Base-by-base conservation (phyloP, 1,284 basidiomycete genomes). In the Tylopilus sp. region DNA sequence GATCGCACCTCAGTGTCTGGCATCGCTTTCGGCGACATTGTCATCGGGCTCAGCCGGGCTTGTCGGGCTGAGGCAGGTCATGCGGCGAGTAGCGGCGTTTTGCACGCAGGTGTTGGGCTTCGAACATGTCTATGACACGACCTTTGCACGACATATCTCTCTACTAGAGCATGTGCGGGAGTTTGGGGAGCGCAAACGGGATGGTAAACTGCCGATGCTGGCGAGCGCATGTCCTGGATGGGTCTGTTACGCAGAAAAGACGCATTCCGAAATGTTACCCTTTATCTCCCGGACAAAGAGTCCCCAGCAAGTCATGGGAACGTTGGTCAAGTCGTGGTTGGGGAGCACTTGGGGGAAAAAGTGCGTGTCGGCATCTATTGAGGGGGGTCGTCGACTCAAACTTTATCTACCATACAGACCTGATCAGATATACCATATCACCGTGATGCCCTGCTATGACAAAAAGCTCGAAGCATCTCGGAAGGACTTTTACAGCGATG, bases 361-460 rank as follows among this genome's bases (percentile, higher is more conserved):
- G 90, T 92, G 68, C 65, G 89, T 75, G 43, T 32, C 57, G 45
- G 50, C 15, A 44, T 41, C 20, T n/a, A 43, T 36, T 46, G 24
- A 46, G 10, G 39, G 37, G 41, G 48, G 17, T 39, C 25, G 45
- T 50, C 39, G 56, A 43, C 57, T 68, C 25, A 69, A 51, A 13
- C 52, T 20, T 31, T 28, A 19, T 50, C 50, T 39, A 6, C 6
- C 15, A 13, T 28, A 20, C 63, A 94, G 89, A 29, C 88, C 92
- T 2, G 78, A 89, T 62, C 78, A 92, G 62, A 82, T 98, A 49
- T 99, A 98, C 71, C 97, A 99, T 65, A 92, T 98, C 56, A 84
- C 93, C 0, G 93, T 98, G 37, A 99, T 99, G 95, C 95, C 96
- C 1, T 99, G 97, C 74, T 99, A 98, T 72, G 97, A 99, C 79